A percentile compares a stretch with the other conserved stretches of the same genome.
These are phyloP conservation scores for Boletus patriciae DNA, from an alignment of 768 basidiomycete genomes.

Conservation along the genomic window DNA sequence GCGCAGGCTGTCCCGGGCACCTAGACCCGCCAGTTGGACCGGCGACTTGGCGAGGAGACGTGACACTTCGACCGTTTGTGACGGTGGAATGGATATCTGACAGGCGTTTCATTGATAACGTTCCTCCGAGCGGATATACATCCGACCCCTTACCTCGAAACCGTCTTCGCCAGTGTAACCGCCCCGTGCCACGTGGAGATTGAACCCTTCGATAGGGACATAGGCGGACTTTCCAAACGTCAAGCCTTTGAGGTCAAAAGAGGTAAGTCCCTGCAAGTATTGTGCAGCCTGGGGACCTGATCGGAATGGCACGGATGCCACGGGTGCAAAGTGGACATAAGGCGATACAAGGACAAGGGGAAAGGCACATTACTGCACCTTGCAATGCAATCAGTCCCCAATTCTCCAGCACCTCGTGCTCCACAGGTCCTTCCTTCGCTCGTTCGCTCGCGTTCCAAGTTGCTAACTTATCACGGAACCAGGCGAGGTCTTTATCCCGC, in stretches of 20 bases:
- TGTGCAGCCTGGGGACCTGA: constrained; percentile 68
- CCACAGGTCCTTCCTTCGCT: constrained; percentile 59
- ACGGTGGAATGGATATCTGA: no score
- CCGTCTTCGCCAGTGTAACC: constrained; percentile 99
- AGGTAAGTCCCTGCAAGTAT: constrained; percentile 74
- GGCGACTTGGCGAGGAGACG: constrained; percentile 55
- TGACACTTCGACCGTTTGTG: no score
- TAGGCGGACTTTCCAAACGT: constrained; percentile 31
- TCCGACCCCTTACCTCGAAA: constrained; percentile 68
- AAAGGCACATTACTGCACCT: constrained; percentile 45
- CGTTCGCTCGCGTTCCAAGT: constrained; percentile 74
- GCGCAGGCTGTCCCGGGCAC: constrained; percentile 87
- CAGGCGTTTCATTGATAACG: no score
- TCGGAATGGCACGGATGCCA: neutral
- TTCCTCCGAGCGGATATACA: no score
- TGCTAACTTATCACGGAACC: constrained; percentile 65
- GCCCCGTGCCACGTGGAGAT: constrained; percentile 61
- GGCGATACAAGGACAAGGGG: neutral
- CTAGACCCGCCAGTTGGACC: constrained; percentile 86
- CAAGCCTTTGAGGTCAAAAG: constrained; percentile 68
- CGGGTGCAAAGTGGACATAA: neutral
- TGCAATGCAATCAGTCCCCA: constrained; percentile 93
- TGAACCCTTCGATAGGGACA: no score
- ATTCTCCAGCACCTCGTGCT: no score
- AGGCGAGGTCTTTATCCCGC: constrained; percentile 74